A percentile compares a stretch with the other conserved stretches of the same genome.
Evolutionary conservation across 1,139 yeast species (phyloP).

Genomic region (Suhomyces bolitotheri): DNA sequence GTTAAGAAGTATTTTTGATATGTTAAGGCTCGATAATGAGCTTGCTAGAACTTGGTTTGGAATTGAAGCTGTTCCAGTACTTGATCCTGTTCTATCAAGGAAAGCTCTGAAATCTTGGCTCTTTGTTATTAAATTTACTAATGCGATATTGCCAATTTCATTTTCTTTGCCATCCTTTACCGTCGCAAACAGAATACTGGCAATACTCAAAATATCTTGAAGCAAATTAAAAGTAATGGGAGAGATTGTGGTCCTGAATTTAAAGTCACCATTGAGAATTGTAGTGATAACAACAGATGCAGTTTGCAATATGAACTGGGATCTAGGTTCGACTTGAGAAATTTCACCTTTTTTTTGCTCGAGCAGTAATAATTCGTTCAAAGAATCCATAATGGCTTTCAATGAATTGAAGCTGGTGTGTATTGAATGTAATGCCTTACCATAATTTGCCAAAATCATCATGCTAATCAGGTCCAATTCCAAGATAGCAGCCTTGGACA

Average conservation of each 20-base stretch:
- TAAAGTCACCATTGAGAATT: conserved; percentile 12
- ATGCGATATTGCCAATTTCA: conserved; percentile 17
- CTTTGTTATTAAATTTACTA: conserved; percentile 22
- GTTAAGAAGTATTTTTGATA: conserved; percentile 22
- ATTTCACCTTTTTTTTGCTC: background rate
- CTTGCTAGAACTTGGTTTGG: conserved; percentile 25
- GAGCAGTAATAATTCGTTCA: background rate
- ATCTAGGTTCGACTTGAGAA: background rate
- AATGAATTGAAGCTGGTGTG: conserved; percentile 9
- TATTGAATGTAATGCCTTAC: conserved; percentile 12
- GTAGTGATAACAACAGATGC: conserved; percentile 25
- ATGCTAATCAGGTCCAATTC: conserved; percentile 30
- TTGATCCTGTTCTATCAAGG: conserved; percentile 20
- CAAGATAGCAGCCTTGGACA: conserved; percentile 44
- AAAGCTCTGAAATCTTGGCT: conserved; percentile 29
- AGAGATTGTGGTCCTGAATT: conserved; percentile 25
- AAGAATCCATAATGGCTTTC: conserved; percentile 6
- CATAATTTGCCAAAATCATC: conserved; percentile 19
- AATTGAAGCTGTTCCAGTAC: conserved; percentile 16
- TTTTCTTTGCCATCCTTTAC: background rate
- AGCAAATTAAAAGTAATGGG: conserved; percentile 42
- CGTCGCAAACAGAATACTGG: conserved; percentile 24
- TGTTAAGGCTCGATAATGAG: conserved; percentile 20
- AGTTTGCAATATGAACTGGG: conserved; percentile 34
- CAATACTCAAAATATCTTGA: conserved; percentile 31